Evolutionary conservation across 306 rosid species (phyloP).

Genomic region (Trifolium fragiferum): DNA sequence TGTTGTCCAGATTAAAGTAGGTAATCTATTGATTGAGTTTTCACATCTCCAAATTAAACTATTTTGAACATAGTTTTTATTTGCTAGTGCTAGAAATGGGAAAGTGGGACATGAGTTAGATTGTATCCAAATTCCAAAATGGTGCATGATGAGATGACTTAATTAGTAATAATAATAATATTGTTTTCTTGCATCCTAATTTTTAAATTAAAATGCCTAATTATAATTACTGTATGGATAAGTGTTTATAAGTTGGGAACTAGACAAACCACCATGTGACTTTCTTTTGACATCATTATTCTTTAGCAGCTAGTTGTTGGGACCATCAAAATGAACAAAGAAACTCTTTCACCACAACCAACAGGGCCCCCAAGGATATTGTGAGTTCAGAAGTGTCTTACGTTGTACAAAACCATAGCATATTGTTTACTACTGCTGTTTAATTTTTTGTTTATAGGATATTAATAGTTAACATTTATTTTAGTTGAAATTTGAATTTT

Average conservation of each 20-base stretch:
- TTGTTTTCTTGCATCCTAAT: neutral
- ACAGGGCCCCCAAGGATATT: slow-evolving; percentile 26
- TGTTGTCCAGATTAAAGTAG: slow-evolving; percentile 35
- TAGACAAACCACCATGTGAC: slow-evolving; percentile 49
- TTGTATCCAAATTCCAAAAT: slow-evolving; percentile 22
- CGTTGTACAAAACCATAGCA: too few species aligned
- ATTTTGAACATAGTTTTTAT: slow-evolving; percentile 7
- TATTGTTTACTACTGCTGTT: too few species aligned
- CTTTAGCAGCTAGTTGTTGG: slow-evolving; percentile 8
- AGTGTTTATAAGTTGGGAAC: slow-evolving; percentile 27
- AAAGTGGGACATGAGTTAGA: slow-evolving; percentile 31
- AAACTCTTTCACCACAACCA: slow-evolving; percentile 39
- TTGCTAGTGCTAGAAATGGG: slow-evolving; percentile 18
- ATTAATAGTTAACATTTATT: too few species aligned
- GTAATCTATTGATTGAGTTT: slow-evolving; percentile 10
- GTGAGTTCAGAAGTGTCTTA: slow-evolving; percentile 10
- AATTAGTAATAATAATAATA: neutral
- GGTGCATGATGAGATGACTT: slow-evolving; percentile 13
- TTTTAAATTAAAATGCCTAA: neutral
- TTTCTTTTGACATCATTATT: slow-evolving; percentile 36
- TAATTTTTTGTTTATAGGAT: too few species aligned
- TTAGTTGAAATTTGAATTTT: too few species aligned
- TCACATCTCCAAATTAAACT: neutral
- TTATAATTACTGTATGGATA: neutral
- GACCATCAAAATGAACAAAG: slow-evolving; percentile 35